Conservation (phyloP, 768 basidiomycete species). For the Boletus fagicola region DNA sequence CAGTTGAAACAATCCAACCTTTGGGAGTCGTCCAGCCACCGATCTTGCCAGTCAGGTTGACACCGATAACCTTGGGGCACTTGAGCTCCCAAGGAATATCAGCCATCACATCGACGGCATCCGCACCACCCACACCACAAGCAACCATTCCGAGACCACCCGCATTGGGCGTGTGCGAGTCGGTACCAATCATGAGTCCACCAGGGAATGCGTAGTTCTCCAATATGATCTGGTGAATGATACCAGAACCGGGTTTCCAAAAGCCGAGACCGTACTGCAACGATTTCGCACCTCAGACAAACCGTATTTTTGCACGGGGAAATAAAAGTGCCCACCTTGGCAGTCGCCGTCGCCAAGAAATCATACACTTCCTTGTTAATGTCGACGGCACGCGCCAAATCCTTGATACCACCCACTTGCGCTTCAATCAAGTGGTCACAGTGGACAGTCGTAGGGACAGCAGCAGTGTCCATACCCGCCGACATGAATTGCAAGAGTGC, state of each 20-base stretch:
- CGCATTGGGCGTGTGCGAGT: constrained; percentile 98
- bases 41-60: constrained; percentile 94
- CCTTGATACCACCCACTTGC: constrained; percentile 89
- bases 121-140: constrained; percentile 98
- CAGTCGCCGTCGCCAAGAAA: constrained; percentile 95
- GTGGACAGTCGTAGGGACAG: constrained; percentile 98
- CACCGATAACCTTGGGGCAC: constrained; percentile 98
- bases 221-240: constrained; percentile 98
- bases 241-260: constrained; percentile 99
- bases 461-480: constrained; percentile 95
- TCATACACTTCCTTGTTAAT: constrained; percentile 99
- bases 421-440: constrained; percentile 99
- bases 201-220: constrained; percentile 99
- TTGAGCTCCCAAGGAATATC: constrained; percentile 98
- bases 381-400: constrained; percentile 86
- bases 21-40: constrained; percentile 97
- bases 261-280: constrained; percentile 94
- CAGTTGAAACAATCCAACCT: constrained; percentile 45
- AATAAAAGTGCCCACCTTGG: constrained; percentile 56
- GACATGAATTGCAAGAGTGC: constrained; percentile 99
- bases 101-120: constrained; percentile 99
- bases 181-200: constrained; percentile 99
- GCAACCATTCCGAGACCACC: constrained; percentile 99
- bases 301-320: not conserved
- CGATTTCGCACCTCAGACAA: not conserved